Evolutionary conservation across 192 early-diverging fungal genomes (phyloP).

Genomic region (Coemansia sp.): DNA sequence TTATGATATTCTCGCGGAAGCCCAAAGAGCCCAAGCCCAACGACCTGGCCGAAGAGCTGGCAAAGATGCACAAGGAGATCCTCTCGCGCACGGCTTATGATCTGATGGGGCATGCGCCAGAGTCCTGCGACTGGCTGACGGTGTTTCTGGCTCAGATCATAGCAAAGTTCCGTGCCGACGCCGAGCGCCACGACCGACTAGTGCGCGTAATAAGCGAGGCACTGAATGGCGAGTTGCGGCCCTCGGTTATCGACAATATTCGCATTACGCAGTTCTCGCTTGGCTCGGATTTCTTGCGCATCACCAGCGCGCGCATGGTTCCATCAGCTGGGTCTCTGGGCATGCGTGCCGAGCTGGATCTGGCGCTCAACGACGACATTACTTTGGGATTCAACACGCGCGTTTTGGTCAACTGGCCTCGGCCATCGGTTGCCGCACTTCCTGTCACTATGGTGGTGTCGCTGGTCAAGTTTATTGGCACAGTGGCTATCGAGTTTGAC

Average conservation of each 20-base stretch:
- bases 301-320: conserved; percentile 48
- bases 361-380: conserved; percentile 90
- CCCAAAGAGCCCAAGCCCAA: conserved; percentile 36
- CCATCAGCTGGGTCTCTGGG: conserved; percentile 44
- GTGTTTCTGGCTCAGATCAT: conserved; percentile 56
- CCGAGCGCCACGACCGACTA: conserved; percentile 45
- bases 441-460: conserved; percentile 86
- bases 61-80: conserved; percentile 48
- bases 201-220: conserved; percentile 53
- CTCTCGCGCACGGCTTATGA: conserved; percentile 49
- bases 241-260: conserved; percentile 46
- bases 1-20: conserved; percentile 52
- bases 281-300: conserved; percentile 52
- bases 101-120: conserved; percentile 27
- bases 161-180: conserved; percentile 52
- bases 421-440: conserved; percentile 79
- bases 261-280: conserved; percentile 55
- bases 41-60: conserved; percentile 42
- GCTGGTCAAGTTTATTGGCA: conserved; percentile 87
- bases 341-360: conserved; percentile 61
- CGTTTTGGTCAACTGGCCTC: conserved; percentile 95
- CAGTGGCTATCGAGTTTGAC: conserved; percentile 59
- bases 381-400: conserved; percentile 90
- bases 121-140: conserved; percentile 60
- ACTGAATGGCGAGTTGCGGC: conserved; percentile 48